Percentiles rank a stretch among this genome's conserved stretches.
These are phyloP conservation scores for Termitomyces sp. DNA, from an alignment of 768 basidiomycete species.

Conservation along the genomic window DNA sequence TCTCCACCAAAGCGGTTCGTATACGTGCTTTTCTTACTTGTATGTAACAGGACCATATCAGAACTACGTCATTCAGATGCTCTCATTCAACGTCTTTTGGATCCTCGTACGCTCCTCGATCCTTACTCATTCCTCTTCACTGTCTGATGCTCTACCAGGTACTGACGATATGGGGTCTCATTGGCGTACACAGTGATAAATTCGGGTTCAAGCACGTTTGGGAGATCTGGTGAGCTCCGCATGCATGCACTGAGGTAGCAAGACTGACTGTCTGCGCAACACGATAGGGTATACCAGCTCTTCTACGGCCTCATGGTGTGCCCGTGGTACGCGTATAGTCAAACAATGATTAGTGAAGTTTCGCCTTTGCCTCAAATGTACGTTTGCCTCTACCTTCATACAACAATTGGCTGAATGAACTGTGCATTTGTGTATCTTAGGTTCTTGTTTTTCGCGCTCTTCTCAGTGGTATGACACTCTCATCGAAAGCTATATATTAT, in stretches of 20 bases:
- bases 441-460: constrained; percentile 75
- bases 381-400: no score
- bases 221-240: no score
- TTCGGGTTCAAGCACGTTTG: constrained; percentile 82
- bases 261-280: no score
- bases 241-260: no score
- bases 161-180: constrained; percentile 69
- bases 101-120: constrained; percentile 44
- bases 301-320: no score
- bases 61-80: constrained; percentile 43
- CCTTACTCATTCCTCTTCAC: not conserved
- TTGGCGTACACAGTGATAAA: constrained; percentile 66
- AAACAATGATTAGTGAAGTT: no score
- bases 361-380: no score
- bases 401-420: not conserved
- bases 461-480: constrained; percentile 50
- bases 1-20: constrained; percentile 60
- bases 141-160: constrained; percentile 31
- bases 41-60: not conserved
- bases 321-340: no score
- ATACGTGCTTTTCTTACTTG: not conserved
- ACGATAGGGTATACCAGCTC: no score
- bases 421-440: constrained; percentile 20
- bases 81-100: constrained; percentile 69
- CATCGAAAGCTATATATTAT: not conserved